These are phyloP conservation scores for Penstemon davidsonii DNA, from an alignment of 257 asterid genomes.

Conservation along the genomic window DNA sequence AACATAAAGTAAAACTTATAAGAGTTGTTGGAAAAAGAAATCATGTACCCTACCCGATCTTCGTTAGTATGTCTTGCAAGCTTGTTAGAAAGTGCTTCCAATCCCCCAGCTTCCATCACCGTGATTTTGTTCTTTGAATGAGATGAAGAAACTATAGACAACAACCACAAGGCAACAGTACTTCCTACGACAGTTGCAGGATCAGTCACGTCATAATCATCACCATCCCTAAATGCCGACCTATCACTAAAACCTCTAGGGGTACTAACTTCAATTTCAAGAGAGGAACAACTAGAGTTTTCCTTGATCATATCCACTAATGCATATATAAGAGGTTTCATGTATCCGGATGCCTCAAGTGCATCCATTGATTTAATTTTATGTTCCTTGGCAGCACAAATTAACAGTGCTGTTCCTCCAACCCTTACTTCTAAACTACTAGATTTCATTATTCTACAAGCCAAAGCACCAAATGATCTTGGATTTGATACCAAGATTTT, in stretches of 20 bases:
- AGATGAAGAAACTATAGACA: conserved; percentile 61
- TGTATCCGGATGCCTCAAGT: conserved; percentile 68
- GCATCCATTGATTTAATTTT: conserved; percentile 48
- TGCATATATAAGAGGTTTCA: conserved; percentile 65
- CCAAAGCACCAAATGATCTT: conserved; percentile 57
- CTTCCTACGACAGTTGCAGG: conserved; percentile 71
- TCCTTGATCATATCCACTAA: conserved; percentile 73
- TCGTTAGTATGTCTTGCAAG: conserved; percentile 49
- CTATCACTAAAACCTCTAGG: conserved; percentile 54
- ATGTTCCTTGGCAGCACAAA: conserved; percentile 76
- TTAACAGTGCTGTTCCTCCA: conserved; percentile 64
- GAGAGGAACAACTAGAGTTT: conserved; percentile 45
- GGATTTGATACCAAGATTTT: conserved; percentile 51
- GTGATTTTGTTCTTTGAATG: conserved; percentile 51
- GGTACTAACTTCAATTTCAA: conserved; percentile 49
- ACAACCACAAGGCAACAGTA: conserved; percentile 77
- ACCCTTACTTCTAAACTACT: conserved; percentile 75
- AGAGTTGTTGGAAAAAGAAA: conserved; percentile 20
- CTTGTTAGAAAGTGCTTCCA: conserved; percentile 66
- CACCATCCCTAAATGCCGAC: conserved; percentile 47
- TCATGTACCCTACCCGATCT: conserved; percentile 46
- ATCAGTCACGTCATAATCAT: conserved; percentile 62
- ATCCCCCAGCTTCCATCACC: conserved; percentile 77
- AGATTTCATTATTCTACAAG: conserved; percentile 68
- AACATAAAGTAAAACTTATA: conserved; percentile 9